Evolutionary conservation across 352 stramenopile species (phyloP), one percentile per base, ranked within the genome.

Genomic region (Achlya hypogyna): DNA sequence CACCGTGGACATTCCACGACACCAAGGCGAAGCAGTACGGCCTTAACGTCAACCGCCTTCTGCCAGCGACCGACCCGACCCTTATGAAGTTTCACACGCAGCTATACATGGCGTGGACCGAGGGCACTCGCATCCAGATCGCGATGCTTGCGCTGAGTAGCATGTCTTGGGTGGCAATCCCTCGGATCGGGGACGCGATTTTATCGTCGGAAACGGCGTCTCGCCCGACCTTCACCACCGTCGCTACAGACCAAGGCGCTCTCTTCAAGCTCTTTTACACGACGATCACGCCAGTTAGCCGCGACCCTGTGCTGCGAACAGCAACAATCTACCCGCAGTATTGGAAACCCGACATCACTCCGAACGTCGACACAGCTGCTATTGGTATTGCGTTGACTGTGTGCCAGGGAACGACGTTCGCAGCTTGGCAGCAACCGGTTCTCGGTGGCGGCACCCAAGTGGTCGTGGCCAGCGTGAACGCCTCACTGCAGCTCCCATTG

Each of bases 1-100:
- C 76, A 0, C 49, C 84, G 1, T 92, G 83, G 83, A 86, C 87
- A 31, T 89, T 90, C 45, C 81, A 92, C 65, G 83, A 92, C 51
- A 78, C 79, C 1, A 86, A 88, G 38, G 38, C 75, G 0, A 8
- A 62, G 0, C 56, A 70, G 10, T 34, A 63, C 0, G 83, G 83
- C 0, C 70, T 92, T 22, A 92, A 92, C 63, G 65, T 59, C 23
- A 67, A 90, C 42, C 70, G 72, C 4, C 28, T 59, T 0, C 79
- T 78, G 53, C 70, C 88, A 49, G 78, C 83, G 18, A 73, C 71
- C 8, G 69, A 85, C 0, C 79, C 81, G 0, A 60, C 54, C 14
- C 71, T 73, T 0, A 63, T 74, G 1, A 74, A 87, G 12, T 89
- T 86, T 67, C 75, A 77, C 20, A 72, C 75, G 5, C 69, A 70